phyloP scores from a whole-genome alignment of 345 rosid genomes.

The Arabidopsis arenosa region DNA sequence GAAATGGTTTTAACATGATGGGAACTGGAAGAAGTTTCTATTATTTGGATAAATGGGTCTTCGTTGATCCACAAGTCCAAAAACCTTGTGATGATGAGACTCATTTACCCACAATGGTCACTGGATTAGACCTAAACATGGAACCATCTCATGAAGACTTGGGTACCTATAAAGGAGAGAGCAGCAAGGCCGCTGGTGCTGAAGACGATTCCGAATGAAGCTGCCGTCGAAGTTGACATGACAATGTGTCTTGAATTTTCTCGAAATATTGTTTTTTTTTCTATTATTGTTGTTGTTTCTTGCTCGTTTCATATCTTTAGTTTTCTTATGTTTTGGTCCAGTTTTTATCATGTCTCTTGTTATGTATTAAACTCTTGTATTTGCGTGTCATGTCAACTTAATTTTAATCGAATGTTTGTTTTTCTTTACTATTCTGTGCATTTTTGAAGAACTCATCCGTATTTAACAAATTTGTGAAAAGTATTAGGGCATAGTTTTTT shows the following conservation, averaged over 20 bases:
- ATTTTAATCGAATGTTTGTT: constrained; percentile 18
- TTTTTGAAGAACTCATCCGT: neutral
- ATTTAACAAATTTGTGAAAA: neutral
- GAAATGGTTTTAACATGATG: neutral
- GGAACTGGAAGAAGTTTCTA: neutral
- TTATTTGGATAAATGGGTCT: constrained; percentile 3
- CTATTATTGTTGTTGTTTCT: neutral
- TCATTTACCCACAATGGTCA: neutral
- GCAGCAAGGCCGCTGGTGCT: constrained; percentile 12
- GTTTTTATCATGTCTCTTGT: neutral
- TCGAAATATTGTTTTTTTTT: constrained; percentile 5
- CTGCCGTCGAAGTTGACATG: neutral
- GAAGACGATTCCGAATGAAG: constrained; percentile 22
- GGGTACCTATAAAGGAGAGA: constrained; percentile 12
- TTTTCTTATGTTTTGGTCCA: neutral
- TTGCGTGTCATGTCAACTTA: constrained; percentile 7
- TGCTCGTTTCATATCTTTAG: constrained; percentile 8
- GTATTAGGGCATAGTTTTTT: no score
- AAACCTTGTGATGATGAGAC: constrained; percentile 1
- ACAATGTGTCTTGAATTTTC: neutral
- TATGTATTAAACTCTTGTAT: constrained; percentile 1
- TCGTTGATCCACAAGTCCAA: neutral
- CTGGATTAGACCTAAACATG: constrained; percentile 1
- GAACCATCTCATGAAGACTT: constrained; percentile 4
- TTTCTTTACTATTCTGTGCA: constrained; percentile 7